Evolutionary conservation across 768 basidiomycete genomes (phyloP).

Genomic region (Rhodotorula toruloides): DNA sequence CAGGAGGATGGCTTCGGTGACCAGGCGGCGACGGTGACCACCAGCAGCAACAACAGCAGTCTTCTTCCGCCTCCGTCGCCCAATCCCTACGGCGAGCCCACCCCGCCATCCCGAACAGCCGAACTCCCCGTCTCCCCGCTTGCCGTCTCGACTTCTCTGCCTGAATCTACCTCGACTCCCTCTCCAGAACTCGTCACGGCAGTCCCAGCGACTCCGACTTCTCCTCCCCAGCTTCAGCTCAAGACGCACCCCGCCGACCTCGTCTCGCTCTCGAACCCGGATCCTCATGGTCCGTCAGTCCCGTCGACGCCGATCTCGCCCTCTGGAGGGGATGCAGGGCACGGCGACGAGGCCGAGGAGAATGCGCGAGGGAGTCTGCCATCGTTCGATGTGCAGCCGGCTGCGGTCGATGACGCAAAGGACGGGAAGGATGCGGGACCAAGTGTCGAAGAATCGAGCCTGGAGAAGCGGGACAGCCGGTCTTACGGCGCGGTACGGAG

Average conservation of each 20-base stretch:
- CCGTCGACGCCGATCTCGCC: slow-evolving; percentile 18
- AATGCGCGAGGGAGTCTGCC: slow-evolving; percentile 1
- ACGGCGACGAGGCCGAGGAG: slow-evolving; percentile 1
- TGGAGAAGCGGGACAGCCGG: background rate
- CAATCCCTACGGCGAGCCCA: slow-evolving; percentile 15
- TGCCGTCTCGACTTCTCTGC: background rate
- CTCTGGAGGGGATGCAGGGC: slow-evolving; percentile 8
- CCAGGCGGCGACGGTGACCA: too few species aligned
- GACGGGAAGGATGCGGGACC: background rate
- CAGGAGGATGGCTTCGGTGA: too few species aligned
- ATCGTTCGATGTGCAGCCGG: background rate
- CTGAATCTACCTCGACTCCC: background rate
- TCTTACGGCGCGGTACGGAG: background rate
- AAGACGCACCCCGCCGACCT: slow-evolving; percentile 36
- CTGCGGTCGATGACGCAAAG: background rate
- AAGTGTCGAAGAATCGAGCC: background rate
- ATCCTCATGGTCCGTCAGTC: slow-evolving; percentile 13
- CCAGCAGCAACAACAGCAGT: too few species aligned
- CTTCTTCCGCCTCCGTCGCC: background rate
- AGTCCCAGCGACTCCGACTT: background rate
- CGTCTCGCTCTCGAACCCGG: slow-evolving; percentile 8
- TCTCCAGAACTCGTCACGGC: background rate
- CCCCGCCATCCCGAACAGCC: background rate
- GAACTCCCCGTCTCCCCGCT: background rate
- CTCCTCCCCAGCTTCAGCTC: background rate